A percentile compares a stretch with the other conserved stretches of the same genome.
Conservation (phyloP, 2,329 filamentous ascomycete species). For the Fusarium musae region DNA sequence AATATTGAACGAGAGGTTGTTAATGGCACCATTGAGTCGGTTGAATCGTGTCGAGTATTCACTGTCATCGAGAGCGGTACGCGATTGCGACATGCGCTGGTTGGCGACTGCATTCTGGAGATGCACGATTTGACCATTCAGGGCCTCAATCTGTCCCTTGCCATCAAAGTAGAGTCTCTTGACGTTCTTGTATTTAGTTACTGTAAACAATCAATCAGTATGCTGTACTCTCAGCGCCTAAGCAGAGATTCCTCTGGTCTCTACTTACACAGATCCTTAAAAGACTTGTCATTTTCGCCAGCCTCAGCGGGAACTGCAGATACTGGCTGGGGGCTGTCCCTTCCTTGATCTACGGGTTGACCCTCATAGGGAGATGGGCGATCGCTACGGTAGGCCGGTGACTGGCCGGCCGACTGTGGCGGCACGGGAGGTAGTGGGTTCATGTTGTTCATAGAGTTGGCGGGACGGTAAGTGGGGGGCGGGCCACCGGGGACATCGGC, state of each 20-base stretch:
- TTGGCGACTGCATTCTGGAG: conserved; percentile 98
- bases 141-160: conserved; percentile 89
- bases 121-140: conserved; percentile 88
- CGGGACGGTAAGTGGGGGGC: conserved; percentile 64
- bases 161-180: conserved; percentile 98
- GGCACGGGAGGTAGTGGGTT: conserved; percentile 56
- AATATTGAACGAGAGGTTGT: conserved; percentile 94
- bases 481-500: conserved; percentile 58
- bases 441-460: conserved; percentile 57
- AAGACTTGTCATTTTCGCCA: conserved; percentile 63
- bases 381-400: conserved; percentile 55
- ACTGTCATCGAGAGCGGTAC: conserved; percentile 93
- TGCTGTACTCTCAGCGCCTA: neutral
- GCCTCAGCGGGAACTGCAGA: conserved; percentile 49
- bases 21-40: conserved; percentile 91
- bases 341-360: conserved; percentile 58
- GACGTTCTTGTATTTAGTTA: conserved; percentile 96
- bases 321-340: conserved; percentile 67
- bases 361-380: conserved; percentile 58
- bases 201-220: conserved; percentile 58
- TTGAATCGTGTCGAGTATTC: conserved; percentile 92
- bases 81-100: conserved; percentile 92
- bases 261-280: conserved; percentile 67
- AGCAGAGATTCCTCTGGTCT: neutral
- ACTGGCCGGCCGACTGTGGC: conserved; percentile 43